Conservation (phyloP, 2,329 filamentous ascomycete species). For the Phialophora expanda region DNA sequence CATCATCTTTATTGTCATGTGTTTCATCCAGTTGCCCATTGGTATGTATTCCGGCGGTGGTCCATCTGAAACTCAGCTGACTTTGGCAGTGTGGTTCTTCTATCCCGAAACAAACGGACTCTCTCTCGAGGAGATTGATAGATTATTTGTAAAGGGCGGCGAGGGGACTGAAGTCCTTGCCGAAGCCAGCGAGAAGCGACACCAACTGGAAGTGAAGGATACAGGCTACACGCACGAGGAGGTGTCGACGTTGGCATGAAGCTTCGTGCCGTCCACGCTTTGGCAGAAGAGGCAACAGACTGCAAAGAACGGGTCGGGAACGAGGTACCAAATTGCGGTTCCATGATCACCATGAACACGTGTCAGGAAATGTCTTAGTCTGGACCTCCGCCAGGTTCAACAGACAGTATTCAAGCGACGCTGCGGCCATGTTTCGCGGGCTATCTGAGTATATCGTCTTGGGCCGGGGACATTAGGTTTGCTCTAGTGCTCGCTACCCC, state of each 20-base stretch:
- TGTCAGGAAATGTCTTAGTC: no score
- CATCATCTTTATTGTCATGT: conserved; percentile 7
- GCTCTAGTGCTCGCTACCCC: neutral
- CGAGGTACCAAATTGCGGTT: no score
- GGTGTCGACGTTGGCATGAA: neutral
- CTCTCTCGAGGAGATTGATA: conserved; percentile 24
- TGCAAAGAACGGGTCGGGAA: no score
- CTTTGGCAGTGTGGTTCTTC: conserved; percentile 13
- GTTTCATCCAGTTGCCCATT: conserved; percentile 10
- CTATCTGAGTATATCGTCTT: neutral
- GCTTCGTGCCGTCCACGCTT: neutral
- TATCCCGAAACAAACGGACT: conserved; percentile 32
- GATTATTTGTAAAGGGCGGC: conserved; percentile 2
- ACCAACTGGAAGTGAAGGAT: conserved; percentile 2
- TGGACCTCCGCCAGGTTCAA: no score
- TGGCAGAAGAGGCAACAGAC: no score
- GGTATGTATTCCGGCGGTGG: neutral
- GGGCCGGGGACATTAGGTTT: neutral
- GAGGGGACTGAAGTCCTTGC: conserved; percentile 2
- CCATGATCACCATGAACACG: no score
- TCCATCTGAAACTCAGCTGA: conserved; percentile 1
- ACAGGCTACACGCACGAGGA: conserved; percentile 4
- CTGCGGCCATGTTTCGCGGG: neutral
- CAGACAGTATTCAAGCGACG: no score
- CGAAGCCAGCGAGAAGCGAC: conserved; percentile 5